A percentile compares a stretch with the other conserved stretches of the same genome.
Evolutionary conservation across 2,329 filamentous ascomycete genomes (phyloP).

Genomic region (Verticillium nubilum): DNA sequence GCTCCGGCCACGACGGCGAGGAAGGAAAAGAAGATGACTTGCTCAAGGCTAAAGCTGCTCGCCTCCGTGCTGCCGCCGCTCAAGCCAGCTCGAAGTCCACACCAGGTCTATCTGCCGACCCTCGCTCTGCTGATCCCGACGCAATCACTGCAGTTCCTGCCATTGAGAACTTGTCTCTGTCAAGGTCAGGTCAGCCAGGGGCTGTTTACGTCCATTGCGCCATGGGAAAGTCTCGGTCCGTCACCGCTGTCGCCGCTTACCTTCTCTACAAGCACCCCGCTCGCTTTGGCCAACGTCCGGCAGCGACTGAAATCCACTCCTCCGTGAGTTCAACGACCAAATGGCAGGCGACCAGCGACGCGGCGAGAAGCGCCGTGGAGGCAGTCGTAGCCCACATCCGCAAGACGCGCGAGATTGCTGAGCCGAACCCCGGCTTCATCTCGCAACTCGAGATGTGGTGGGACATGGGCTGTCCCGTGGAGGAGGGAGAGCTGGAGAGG

Average conservation of each 20-base stretch:
- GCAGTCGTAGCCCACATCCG: constrained; percentile 65
- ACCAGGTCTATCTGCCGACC: background rate
- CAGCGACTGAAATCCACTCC: background rate
- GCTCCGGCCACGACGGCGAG: background rate
- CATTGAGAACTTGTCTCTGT: constrained; percentile 7
- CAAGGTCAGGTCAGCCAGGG: constrained; percentile 18
- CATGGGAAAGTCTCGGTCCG: constrained; percentile 93
- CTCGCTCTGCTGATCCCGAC: background rate
- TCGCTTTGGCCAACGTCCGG: constrained; percentile 34
- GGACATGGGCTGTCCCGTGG: constrained; percentile 74
- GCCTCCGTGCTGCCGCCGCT: constrained; percentile 4
- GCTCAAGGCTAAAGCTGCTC: constrained; percentile 6
- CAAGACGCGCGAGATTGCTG: constrained; percentile 67
- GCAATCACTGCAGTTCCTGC: constrained; percentile 5
- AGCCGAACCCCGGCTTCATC: constrained; percentile 92
- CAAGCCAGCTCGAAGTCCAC: constrained; percentile 1
- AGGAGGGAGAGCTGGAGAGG: constrained; percentile 43
- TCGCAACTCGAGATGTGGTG: constrained; percentile 81
- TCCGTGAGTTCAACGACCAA: constrained; percentile 9
- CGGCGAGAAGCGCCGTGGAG: constrained; percentile 42
- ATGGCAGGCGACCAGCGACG: constrained; percentile 22
- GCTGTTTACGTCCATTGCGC: constrained; percentile 67
- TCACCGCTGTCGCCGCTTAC: constrained; percentile 78
- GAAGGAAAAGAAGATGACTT: background rate
- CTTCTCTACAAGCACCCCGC: constrained; percentile 64